These are phyloP conservation scores for Cyclostephanos invisitatus DNA, from an alignment of 108 stramenopile species.

Conservation along the genomic window DNA sequence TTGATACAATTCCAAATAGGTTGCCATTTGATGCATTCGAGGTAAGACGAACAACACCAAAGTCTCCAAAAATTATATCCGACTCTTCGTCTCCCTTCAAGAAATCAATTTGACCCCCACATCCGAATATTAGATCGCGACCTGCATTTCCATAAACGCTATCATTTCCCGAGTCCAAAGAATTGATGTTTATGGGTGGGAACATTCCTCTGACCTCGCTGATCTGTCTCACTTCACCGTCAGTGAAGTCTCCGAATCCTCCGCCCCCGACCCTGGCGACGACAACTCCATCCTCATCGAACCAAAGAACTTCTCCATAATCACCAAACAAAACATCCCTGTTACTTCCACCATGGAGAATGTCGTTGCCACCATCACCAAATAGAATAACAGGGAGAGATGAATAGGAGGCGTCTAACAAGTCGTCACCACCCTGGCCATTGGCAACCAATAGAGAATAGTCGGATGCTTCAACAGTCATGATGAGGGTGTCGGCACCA, in stretches of 20 bases:
- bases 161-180: conserved; percentile 31
- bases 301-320: conserved; percentile 44
- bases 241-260: conserved; percentile 50
- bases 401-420: conserved; percentile 30
- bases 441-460: conserved; percentile 41
- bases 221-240: conserved; percentile 28
- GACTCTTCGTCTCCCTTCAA: background rate
- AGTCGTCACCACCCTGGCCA: conserved; percentile 36
- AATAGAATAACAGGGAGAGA: conserved; percentile 44
- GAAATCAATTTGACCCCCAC: conserved; percentile 12
- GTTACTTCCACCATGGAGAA: conserved; percentile 22
- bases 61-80: conserved; percentile 12
- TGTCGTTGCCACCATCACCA: conserved; percentile 48
- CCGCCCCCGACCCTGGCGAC: conserved; percentile 43
- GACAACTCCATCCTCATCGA: conserved; percentile 11
- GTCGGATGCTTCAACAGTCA: conserved; percentile 17
- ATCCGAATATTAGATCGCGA: conserved; percentile 33
- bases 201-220: conserved; percentile 9
- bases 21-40: background rate
- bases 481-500: conserved; percentile 33
- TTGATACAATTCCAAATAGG: background rate
- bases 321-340: conserved; percentile 44
- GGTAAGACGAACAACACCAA: background rate
- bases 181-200: conserved; percentile 12
- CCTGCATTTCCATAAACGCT: conserved; percentile 20